Conservation (phyloP, 1,139 yeast species). For the Kodamaea derodonti region DNA sequence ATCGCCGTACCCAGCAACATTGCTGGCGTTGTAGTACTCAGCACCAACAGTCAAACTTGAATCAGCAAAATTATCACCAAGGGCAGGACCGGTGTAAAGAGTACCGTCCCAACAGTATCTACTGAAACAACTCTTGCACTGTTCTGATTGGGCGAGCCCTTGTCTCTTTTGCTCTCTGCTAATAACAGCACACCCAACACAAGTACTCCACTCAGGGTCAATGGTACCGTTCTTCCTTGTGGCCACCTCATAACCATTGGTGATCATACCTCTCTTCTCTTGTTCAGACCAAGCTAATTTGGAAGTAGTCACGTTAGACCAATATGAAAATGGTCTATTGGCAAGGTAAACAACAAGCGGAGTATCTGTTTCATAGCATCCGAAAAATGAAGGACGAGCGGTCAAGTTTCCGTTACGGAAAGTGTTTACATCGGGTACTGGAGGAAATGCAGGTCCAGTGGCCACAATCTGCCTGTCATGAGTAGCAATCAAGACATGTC, state of each 20-base stretch:
- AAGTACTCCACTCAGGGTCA: constrained; percentile 69
- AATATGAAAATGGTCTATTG: constrained; percentile 19
- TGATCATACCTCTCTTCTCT: constrained; percentile 58
- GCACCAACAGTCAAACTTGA: constrained; percentile 9
- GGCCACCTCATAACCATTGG: constrained; percentile 77
- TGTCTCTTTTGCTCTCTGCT: constrained; percentile 77
- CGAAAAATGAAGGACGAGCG: constrained; percentile 21
- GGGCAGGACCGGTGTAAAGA: constrained; percentile 11
- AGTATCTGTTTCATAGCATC: constrained; percentile 15
- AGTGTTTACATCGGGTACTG: constrained; percentile 18
- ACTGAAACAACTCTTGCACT: constrained; percentile 68
- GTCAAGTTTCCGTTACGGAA: constrained; percentile 16
- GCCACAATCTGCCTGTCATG: background rate
- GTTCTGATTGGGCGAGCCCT: constrained; percentile 58
- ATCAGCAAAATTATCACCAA: constrained; percentile 14
- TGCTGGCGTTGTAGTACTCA: constrained; percentile 5
- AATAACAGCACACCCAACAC: constrained; percentile 85
- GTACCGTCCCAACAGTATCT: constrained; percentile 81
- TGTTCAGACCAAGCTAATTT: constrained; percentile 28
- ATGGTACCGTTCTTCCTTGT: constrained; percentile 70
- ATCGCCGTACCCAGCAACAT: constrained; percentile 5
- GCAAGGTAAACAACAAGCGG: constrained; percentile 21
- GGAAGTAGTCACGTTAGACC: constrained; percentile 16
- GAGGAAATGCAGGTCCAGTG: constrained; percentile 25
- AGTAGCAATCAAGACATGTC: constrained; percentile 14